Base-by-base conservation (phyloP, 148 eudicot species). In the Silene uniflora region DNA sequence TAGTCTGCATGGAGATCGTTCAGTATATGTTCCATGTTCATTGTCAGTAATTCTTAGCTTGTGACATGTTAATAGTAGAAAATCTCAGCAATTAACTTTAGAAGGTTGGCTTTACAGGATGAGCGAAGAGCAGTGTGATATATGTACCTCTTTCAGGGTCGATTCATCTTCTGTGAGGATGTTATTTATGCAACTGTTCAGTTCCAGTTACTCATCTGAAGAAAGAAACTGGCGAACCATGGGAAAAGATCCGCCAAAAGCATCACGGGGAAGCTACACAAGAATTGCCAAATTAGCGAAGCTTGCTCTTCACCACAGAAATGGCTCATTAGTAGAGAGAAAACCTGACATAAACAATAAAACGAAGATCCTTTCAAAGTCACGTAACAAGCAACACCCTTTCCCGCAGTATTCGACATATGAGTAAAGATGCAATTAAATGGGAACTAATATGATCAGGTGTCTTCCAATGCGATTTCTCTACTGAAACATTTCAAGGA, bases 251-350 rank as follows among this genome's bases (percentile, higher is more conserved):
- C 92, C 75, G 88, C 88, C 83, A 95, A 79, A 35, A 95, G 82
- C 71, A 81, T 80, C 69, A 89, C 71, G 18, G 98, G 98, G 75
- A 91, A 87, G 78, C 87, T 85, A 75, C 97, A 92, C 73, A 92
- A 81, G 73, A 84, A 85, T 85, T 89, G 89, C 98, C 98, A 92
- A 72, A 95, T 88, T 73, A 95, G 87, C 62, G 86, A 86, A 63
- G 91, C 91, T 83, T 92, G 98, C 79, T 95, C 96, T 69, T 83
- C 83, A 8, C 78, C 79, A 72, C 92, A 83, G 77, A 92, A 88
- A 69, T 89, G 81, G 84, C 79, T 78, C 77, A 85, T 77, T 71
- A 95, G 77, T 77, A 87, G 83, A 29, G 96, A 97, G 68, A 92
- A 95, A 18, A 95, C 88, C 98, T 95, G 90, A 83, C 85, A 27